Evolutionary conservation across 169 alveolate genomes (phyloP), one percentile per base, ranked within the genome.

Genomic region (Cryptosporidium meleagridis): DNA sequence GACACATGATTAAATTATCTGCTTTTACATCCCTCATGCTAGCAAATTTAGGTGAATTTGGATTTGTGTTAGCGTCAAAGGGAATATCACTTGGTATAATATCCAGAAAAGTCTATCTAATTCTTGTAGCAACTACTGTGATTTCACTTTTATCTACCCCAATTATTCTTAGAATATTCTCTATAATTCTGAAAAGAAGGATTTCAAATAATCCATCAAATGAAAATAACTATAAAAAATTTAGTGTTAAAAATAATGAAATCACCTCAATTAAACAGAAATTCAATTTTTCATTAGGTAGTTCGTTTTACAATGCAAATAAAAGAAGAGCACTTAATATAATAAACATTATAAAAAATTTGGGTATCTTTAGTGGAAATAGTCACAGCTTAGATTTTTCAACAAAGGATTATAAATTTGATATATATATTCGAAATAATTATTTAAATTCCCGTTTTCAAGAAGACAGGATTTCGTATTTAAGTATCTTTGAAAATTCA

Each of bases 41-140:
- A 44, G 89, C 89, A 39, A 80, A 80, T 39, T 51, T 80, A 41
- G 89, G 89, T 21, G 89, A 80, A 44, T 80, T 80, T 80, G 89
- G 89, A 5, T 80, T 80, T 80, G 89, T 80, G 1, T 44, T 80
- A 14, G 89, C 89, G n/a, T 80, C 89, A 14, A 80, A 80, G 23
- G 89, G 89, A 16, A 65, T 80, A 18, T 62, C 89, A 5, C 37
- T 80, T 18, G 75, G 89, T 8, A 80, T 80, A 3, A 65, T 80
- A 18, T 80, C 89, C 33, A 80, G 89, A 39, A 80, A 80, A 23
- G 89, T 80, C 29, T 80, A 80, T 12, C 45, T 80, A 18, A 62
- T 80, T 9, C 75, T 80, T 31, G 89, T 80, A 35, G 89, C 80
- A 1, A 80, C 75, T 31, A 80, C 89, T 2, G 89, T 80, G 2